Evolutionary conservation across 2,329 filamentous ascomycete species (phyloP).

Genomic region (Massarina eburnea): DNA sequence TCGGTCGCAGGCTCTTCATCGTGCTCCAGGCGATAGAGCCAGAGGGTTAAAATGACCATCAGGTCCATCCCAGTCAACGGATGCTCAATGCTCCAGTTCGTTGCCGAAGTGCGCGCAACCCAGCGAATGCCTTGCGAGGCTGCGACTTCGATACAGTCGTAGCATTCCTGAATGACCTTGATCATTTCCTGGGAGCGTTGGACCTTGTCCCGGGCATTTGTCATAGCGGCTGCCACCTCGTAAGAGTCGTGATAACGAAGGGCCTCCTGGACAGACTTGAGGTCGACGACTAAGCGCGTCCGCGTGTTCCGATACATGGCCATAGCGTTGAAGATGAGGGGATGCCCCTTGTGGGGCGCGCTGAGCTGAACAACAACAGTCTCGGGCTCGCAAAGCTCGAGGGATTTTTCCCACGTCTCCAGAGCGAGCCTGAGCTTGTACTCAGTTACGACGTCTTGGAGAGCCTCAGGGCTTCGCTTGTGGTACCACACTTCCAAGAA

Average conservation of each 20-base stretch:
- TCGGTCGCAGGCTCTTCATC: conserved; percentile 88
- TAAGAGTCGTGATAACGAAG: conserved; percentile 96
- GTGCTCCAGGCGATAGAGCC: conserved; percentile 99
- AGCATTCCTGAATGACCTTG: conserved; percentile 97
- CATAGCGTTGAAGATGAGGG: conserved; percentile 96
- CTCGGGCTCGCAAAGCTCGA: conserved; percentile 91
- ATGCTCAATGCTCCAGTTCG: conserved; percentile 99
- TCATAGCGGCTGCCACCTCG: conserved; percentile 96
- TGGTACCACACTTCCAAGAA: conserved; percentile 99
- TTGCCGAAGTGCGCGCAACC: conserved; percentile 96
- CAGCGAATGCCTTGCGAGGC: conserved; percentile 93
- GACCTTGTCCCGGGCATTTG: conserved; percentile 86
- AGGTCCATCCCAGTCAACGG: conserved; percentile 94
- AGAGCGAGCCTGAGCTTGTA: conserved; percentile 95
- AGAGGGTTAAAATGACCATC: conserved; percentile 96
- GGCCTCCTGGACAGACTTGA: conserved; percentile 94
- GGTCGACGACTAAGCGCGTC: conserved; percentile 87
- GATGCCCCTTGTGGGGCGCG: conserved; percentile 93
- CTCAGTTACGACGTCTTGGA: conserved; percentile 96
- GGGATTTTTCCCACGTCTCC: conserved; percentile 98
- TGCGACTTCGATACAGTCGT: conserved; percentile 95
- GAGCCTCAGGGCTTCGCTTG: conserved; percentile 94
- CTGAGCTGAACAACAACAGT: conserved; percentile 84
- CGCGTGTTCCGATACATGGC: conserved; percentile 95
- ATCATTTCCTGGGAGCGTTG: conserved; percentile 97